These are phyloP conservation scores for Salix udensis DNA, from an alignment of 345 rosid species.

Conservation along the genomic window DNA sequence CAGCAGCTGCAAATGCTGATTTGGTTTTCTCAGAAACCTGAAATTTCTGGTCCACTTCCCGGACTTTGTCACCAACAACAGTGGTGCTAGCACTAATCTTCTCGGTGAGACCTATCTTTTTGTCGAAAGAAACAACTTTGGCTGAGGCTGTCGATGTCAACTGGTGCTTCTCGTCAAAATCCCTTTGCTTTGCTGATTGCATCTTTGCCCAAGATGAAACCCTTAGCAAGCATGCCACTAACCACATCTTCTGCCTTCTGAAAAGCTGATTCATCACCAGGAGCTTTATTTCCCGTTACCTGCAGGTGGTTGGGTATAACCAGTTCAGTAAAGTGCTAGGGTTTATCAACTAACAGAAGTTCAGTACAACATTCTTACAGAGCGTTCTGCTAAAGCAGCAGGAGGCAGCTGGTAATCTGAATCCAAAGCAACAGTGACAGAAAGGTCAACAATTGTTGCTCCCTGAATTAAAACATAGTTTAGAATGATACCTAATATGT, in stretches of 20 bases:
- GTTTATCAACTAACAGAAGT: neutral
- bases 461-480: constrained; percentile 47
- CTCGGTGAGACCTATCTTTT: constrained; percentile 74
- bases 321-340: constrained; percentile 1
- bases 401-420: constrained; percentile 83
- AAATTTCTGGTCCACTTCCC: constrained; percentile 89
- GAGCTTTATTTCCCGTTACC: constrained; percentile 46
- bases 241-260: constrained; percentile 89
- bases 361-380: constrained; percentile 40
- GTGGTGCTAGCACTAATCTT: constrained; percentile 74
- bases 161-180: constrained; percentile 86
- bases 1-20: constrained; percentile 81
- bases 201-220: constrained; percentile 82
- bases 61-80: constrained; percentile 72
- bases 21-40: constrained; percentile 96
- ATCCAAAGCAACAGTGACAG: constrained; percentile 60
- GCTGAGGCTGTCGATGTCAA: constrained; percentile 83
- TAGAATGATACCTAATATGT: neutral
- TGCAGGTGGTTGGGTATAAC: constrained; percentile 20
- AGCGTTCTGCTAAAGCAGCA: constrained; percentile 50
- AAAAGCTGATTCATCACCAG: constrained; percentile 62
- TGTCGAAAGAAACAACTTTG: constrained; percentile 78
- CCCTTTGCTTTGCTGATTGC: constrained; percentile 82
- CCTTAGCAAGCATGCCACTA: constrained; percentile 88
- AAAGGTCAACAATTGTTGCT: constrained; percentile 82